Evolutionary conservation across 345 rosid genomes (phyloP).

Genomic region (Moricandia moricandioides): DNA sequence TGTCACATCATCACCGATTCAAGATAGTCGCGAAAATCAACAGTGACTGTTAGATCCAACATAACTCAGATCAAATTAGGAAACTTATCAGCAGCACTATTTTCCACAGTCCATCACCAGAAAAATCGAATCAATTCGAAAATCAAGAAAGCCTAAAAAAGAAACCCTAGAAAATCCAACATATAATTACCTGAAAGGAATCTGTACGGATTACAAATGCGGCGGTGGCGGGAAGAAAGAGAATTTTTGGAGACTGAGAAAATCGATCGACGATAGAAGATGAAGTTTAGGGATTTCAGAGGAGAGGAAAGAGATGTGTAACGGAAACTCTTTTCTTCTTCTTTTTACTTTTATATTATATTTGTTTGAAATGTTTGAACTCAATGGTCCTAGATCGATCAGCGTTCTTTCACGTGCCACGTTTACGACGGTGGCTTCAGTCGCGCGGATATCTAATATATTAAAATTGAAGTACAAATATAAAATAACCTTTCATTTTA

Average conservation of each 20-base stretch:
- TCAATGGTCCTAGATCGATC: conserved; percentile 25
- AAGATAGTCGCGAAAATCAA: background rate
- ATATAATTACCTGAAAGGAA: conserved; percentile 20
- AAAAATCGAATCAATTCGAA: background rate
- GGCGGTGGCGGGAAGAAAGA: conserved; percentile 1
- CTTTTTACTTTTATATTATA: background rate
- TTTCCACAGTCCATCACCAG: background rate
- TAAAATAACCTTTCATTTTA: too few species aligned
- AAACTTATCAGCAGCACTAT: background rate
- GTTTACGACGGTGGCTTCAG: conserved; percentile 16
- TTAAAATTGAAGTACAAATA: too few species aligned
- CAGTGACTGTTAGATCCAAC: too few species aligned
- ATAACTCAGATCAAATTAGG: background rate
- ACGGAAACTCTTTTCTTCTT: conserved; percentile 31
- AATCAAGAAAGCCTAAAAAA: background rate
- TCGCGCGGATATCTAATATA: too few species aligned
- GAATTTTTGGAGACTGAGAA: background rate
- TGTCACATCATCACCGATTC: background rate
- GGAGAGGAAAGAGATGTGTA: conserved; percentile 17
- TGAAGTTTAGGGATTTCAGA: conserved; percentile 1
- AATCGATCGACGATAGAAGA: conserved; percentile 7
- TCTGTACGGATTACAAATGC: background rate
- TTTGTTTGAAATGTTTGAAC: conserved; percentile 14
- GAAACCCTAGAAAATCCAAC: conserved; percentile 17
- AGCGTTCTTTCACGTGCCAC: conserved; percentile 1